A percentile compares a stretch with the other conserved stretches of the same genome.
Evolutionary conservation across 1,139 yeast species (phyloP).

Genomic region (Geotrichum macrosporum): DNA sequence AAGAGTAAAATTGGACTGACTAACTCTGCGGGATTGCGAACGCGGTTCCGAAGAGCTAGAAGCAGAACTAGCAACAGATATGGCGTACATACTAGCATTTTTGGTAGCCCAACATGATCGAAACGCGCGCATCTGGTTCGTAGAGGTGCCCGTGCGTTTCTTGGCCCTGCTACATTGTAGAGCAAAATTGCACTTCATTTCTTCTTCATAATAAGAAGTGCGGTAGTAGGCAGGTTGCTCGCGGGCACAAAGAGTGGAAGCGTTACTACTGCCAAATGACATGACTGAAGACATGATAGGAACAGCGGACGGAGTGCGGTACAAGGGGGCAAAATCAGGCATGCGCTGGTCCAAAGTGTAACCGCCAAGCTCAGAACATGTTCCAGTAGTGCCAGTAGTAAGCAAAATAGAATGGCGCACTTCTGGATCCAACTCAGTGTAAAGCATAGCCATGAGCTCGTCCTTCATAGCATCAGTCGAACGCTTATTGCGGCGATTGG

Average conservation of each 20-base stretch:
- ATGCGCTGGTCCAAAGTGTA: conserved; percentile 7
- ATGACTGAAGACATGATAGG: too few species aligned
- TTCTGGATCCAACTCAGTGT: neutral
- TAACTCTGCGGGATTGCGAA: too few species aligned
- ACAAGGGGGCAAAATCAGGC: neutral
- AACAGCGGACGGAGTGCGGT: neutral
- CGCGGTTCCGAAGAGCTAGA: neutral
- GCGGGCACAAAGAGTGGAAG: neutral
- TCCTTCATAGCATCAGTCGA: neutral
- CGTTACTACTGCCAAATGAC: neutral
- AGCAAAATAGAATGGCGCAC: conserved; percentile 3
- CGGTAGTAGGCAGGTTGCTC: neutral
- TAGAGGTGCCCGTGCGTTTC: neutral
- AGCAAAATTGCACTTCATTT: conserved; percentile 1
- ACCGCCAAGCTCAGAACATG: conserved; percentile 10
- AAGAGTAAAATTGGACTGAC: too few species aligned
- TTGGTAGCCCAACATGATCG: conserved; percentile 1
- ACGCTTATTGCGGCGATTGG: too few species aligned
- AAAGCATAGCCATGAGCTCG: conserved; percentile 3
- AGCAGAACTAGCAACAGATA: neutral
- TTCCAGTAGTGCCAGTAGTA: neutral
- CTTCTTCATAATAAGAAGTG: neutral
- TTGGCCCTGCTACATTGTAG: neutral
- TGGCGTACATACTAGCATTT: neutral
- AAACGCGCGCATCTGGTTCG: neutral